Evolutionary conservation across 148 eudicot species (phyloP).

Genomic region (Euryodendron excelsum): DNA sequence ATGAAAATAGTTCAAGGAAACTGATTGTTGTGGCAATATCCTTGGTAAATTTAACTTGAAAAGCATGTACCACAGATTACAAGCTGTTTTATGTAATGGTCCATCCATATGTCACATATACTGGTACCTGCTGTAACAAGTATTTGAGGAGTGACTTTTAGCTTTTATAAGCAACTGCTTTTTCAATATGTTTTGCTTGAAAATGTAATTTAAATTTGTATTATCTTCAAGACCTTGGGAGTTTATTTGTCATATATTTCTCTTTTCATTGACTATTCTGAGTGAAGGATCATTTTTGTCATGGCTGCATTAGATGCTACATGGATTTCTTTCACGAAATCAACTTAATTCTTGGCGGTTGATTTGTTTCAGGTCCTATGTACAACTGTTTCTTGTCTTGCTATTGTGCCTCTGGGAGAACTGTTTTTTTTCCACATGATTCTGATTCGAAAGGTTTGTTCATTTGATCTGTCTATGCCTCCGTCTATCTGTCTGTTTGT

Average conservation of each 20-base stretch:
- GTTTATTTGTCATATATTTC: neutral
- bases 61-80: no score
- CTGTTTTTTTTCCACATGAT: conserved; percentile 93
- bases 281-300: neutral
- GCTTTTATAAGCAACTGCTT: no score
- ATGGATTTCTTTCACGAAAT: neutral
- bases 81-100: no score
- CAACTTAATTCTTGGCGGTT: neutral
- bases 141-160: no score
- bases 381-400: conserved; percentile 72
- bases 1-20: no score
- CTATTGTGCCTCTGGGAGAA: conserved; percentile 80
- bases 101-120: no score
- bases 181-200: no score
- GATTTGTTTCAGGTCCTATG: conserved; percentile 66
- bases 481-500: neutral
- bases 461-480: neutral
- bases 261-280: neutral
- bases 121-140: no score
- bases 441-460: conserved; percentile 76
- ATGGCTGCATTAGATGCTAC: neutral
- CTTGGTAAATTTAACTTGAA: no score
- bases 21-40: no score
- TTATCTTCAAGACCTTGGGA: neutral
- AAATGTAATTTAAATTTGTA: no score